Base-by-base conservation (phyloP, 2,329 filamentous ascomycete species). In the Trichoderma sp. region DNA sequence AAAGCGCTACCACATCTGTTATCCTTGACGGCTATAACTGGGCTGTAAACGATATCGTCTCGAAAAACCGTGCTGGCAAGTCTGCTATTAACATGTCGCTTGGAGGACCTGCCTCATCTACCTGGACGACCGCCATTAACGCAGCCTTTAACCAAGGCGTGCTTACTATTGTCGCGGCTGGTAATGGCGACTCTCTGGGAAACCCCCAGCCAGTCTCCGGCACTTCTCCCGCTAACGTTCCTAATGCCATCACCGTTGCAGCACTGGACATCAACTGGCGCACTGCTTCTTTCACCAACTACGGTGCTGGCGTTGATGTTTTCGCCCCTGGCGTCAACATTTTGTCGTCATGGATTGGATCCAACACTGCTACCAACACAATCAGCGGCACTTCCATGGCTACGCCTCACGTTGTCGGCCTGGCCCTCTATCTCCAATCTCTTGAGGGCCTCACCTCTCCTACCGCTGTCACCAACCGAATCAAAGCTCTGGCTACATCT, bases 251-350 rank as follows among this genome's bases (percentile, higher is more conserved):
- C 74, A 86, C 85, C 5, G 83, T 87, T 55, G 85, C 81, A 64
- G 82, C 84, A 51, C 81, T 80, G 55, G 77, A 79, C 71, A 73
- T 68, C 24, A 73, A 69, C 66, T 81, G 84, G 72, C 71, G 74
- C 65, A 76, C 78, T 46, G 78, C 84, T 67, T 75, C 74, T 34
- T 85, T 81, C 78, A 85, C 83, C 75, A 87, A 86, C 80, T 86
- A 80, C 69, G 83, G 82, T 39, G 49, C 69, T 37, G 70, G 71
- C 10, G 74, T 84, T 51, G 79, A 83, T 65, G 72, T 84, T 43
- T 79, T 81, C 52, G 82, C 81, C 3, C 82, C 83, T 2, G 83
- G 82, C 61, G 76, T 77, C 5, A 70, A 71, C 28, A 76, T 84
- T 60, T 54, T 79, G 3, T 76, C 81, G 32, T 75, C 86, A 3